Conservation (phyloP, 306 rosid genomes). For the Citrullus colocynthis region DNA sequence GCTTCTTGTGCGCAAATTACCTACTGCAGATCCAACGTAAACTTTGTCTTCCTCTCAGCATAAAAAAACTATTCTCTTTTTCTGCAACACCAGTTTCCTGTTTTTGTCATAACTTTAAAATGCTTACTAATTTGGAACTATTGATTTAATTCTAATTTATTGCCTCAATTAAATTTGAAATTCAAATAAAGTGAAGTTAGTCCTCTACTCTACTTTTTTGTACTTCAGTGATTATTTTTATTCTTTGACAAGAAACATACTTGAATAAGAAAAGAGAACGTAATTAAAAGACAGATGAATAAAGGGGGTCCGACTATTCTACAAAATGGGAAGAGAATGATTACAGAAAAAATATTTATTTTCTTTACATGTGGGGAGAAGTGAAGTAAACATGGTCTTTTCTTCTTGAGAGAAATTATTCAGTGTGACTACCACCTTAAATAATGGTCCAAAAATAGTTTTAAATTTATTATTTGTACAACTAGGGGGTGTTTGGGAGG, state of each 20-base stretch:
- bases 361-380: background rate
- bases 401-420: background rate
- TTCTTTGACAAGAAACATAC: background rate
- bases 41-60: constrained; percentile 7
- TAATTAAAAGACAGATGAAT: background rate
- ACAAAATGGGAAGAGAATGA: background rate
- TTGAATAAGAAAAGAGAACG: background rate
- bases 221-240: background rate
- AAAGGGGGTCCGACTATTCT: background rate
- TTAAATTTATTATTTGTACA: background rate
- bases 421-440: background rate
- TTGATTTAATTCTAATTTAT: background rate
- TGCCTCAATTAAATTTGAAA: background rate
- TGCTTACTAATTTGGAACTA: background rate
- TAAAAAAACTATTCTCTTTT: constrained; percentile 5
- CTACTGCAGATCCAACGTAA: constrained; percentile 51
- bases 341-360: background rate
- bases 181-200: background rate
- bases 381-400: background rate
- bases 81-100: background rate
- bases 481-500: too few relatives aligned
- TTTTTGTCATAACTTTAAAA: background rate
- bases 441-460: background rate
- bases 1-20: constrained; percentile 73
- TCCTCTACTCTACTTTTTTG: background rate